Evolutionary conservation across 371 early-diverging fungal species (phyloP).

Genomic region (Zychaea mexicana): DNA sequence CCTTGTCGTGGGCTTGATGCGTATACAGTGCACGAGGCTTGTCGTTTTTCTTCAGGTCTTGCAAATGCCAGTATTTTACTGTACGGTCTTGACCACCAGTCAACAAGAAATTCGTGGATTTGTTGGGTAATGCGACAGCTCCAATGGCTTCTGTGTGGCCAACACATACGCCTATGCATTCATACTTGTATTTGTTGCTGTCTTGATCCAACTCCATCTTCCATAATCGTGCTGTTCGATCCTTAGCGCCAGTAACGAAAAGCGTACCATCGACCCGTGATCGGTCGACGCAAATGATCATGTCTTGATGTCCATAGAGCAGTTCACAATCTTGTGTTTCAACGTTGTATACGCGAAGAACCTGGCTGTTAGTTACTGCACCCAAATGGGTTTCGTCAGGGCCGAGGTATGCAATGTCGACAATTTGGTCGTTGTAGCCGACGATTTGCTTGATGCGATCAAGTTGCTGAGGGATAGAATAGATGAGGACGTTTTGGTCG

Average conservation of each 20-base stretch:
- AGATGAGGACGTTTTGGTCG: slow-evolving; percentile 90
- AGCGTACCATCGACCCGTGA: slow-evolving; percentile 63
- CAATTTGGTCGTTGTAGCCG: slow-evolving; percentile 95
- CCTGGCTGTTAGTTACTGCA: slow-evolving; percentile 91
- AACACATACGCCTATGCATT: slow-evolving; percentile 70
- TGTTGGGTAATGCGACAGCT: slow-evolving; percentile 74
- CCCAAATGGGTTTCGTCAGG: slow-evolving; percentile 73
- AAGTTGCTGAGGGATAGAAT: slow-evolving; percentile 55
- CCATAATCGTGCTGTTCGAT: slow-evolving; percentile 88
- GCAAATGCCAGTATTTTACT: slow-evolving; percentile 91
- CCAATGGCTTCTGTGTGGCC: slow-evolving; percentile 94
- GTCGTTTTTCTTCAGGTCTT: slow-evolving; percentile 37
- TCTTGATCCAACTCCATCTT: slow-evolving; percentile 47
- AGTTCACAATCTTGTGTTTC: slow-evolving; percentile 82
- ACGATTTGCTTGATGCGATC: slow-evolving; percentile 80
- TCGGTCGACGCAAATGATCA: slow-evolving; percentile 78
- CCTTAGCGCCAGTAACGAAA: slow-evolving; percentile 89
- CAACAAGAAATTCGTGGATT: slow-evolving; percentile 70
- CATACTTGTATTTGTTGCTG: slow-evolving; percentile 36
- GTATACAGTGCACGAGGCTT: slow-evolving; percentile 78
- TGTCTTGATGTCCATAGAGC: slow-evolving; percentile 87
- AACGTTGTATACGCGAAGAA: slow-evolving; percentile 84
- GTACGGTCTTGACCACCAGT: slow-evolving; percentile 94
- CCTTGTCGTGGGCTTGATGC: slow-evolving; percentile 96
- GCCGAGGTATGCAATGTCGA: slow-evolving; percentile 84